These are phyloP conservation scores for Detonula confervacea DNA, from an alignment of 352 stramenopile genomes.

Conservation along the genomic window DNA sequence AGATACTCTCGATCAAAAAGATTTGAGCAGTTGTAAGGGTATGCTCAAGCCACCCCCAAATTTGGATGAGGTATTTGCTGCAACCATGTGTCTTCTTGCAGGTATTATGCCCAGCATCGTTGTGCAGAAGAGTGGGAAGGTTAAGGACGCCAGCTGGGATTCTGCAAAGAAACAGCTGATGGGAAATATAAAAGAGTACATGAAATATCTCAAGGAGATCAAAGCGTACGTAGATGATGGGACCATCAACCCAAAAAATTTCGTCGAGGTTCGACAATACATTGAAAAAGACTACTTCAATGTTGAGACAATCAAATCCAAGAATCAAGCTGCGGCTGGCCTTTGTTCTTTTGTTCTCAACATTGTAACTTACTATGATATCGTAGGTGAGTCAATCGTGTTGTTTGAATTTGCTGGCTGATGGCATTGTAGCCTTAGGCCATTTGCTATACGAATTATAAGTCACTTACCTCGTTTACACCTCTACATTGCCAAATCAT, in stretches of 20 bases:
- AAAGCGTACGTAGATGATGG: conserved; percentile 91
- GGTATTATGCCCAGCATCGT: conserved; percentile 93
- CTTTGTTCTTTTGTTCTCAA: conserved; percentile 97
- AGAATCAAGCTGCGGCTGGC: conserved; percentile 94
- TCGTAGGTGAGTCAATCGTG: too few species aligned
- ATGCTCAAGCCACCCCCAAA: conserved; percentile 92
- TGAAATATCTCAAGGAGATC: conserved; percentile 96
- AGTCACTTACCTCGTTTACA: too few species aligned
- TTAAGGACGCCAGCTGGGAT: conserved; percentile 95
- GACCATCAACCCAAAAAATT: conserved; percentile 93
- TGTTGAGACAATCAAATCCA: conserved; percentile 93
- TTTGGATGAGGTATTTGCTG: conserved; percentile 94
- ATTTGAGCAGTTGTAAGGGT: conserved; percentile 96
- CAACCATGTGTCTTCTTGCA: conserved; percentile 94
- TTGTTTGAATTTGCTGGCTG: too few species aligned
- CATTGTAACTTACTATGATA: conserved; percentile 97
- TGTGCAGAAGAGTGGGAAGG: conserved; percentile 93
- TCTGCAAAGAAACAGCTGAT: conserved; percentile 95
- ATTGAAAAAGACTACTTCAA: conserved; percentile 93
- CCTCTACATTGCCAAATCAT: too few species aligned
- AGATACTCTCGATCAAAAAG: conserved; percentile 93
- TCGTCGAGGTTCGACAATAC: conserved; percentile 91
- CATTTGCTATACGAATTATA: too few species aligned
- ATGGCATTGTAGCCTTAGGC: too few species aligned
- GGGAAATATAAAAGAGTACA: conserved; percentile 98